Conservation (phyloP, 306 rosid species). For the Quercus dentata region DNA sequence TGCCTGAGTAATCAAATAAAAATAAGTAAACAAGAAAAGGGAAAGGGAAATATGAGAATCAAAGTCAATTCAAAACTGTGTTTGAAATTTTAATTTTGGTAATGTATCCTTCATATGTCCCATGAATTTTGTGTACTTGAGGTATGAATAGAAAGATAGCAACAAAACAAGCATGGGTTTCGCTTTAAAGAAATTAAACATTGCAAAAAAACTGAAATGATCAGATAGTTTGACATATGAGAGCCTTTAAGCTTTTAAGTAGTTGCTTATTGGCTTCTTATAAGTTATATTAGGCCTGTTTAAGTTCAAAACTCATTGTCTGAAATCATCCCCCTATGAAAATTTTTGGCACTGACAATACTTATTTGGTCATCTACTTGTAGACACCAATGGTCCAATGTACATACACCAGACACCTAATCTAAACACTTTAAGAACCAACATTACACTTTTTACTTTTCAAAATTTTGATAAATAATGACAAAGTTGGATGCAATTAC, state of each 20-base stretch:
- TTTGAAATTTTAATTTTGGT: background rate
- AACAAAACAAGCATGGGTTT: background rate
- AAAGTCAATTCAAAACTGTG: background rate
- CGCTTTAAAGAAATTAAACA: background rate
- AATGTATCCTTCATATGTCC: background rate
- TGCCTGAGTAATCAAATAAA: conserved; percentile 40
- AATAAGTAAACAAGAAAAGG: background rate
- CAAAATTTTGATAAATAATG: background rate
- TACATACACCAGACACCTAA: background rate
- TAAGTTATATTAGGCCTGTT: background rate
- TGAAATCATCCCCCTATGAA: background rate
- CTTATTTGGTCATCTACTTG: background rate
- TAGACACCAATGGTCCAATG: background rate
- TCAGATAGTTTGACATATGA: background rate
- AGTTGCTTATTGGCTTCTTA: background rate
- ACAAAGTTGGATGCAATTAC: background rate
- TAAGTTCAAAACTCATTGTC: background rate
- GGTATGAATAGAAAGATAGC: background rate
- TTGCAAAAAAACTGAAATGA: background rate
- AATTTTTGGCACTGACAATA: background rate
- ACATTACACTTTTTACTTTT: background rate
- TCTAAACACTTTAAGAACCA: background rate
- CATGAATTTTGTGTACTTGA: background rate
- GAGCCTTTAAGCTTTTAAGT: background rate
- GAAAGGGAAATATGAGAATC: background rate